Conservation (phyloP, 169 alveolate species). For the Plasmodium gonderi region DNA sequence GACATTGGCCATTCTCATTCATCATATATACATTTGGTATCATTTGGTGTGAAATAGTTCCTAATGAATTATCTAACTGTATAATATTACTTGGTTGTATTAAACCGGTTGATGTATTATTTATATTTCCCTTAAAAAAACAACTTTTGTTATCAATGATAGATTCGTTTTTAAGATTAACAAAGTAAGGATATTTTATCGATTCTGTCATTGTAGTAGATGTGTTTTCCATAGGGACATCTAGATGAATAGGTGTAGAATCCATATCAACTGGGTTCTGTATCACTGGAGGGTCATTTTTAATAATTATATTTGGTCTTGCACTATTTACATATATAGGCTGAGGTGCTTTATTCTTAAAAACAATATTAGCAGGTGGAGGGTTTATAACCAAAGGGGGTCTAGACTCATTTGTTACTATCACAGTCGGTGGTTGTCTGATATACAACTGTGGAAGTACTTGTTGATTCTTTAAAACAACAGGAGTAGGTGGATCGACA, state of each 20-base stretch:
- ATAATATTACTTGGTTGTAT: constrained; percentile 21
- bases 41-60: background rate
- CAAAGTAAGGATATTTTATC: constrained; percentile 31
- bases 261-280: constrained; percentile 74
- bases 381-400: constrained; percentile 87
- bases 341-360: constrained; percentile 85
- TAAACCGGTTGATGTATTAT: background rate
- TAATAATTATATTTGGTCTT: constrained; percentile 84
- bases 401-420: constrained; percentile 82
- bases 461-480: constrained; percentile 83
- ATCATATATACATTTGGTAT: constrained; percentile 45
- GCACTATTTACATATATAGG: constrained; percentile 84
- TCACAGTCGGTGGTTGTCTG: constrained; percentile 85
- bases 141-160: constrained; percentile 5
- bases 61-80: constrained; percentile 27
- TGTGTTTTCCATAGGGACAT: constrained; percentile 38
- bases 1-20: constrained; percentile 3
- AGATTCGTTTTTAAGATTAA: constrained; percentile 20
- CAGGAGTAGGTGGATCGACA: constrained; percentile 59
- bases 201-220: constrained; percentile 51
- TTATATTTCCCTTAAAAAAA: background rate
- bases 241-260: constrained; percentile 76
- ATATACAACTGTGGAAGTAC: constrained; percentile 81
- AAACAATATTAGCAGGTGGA: constrained; percentile 86
- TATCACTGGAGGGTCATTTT: constrained; percentile 76